Evolutionary conservation across 805 yeast genomes (phyloP).

Genomic region (Starmerella khaoyaiensis): DNA sequence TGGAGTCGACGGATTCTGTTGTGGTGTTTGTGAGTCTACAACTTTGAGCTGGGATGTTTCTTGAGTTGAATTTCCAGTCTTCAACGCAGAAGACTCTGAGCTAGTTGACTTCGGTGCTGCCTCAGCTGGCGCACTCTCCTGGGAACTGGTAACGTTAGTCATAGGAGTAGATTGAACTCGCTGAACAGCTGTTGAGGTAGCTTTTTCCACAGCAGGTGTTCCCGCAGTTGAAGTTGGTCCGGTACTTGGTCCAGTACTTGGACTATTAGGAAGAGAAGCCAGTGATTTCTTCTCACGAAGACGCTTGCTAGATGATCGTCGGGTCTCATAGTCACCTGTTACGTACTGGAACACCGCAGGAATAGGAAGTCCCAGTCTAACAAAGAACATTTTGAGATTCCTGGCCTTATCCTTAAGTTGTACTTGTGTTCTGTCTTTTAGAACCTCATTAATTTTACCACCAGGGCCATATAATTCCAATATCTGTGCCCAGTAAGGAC

Average conservation of each 20-base stretch:
- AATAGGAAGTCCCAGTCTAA: constrained; percentile 59
- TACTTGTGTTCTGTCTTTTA: constrained; percentile 79
- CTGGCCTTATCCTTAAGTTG: constrained; percentile 94
- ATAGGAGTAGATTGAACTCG: no score
- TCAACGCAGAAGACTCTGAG: no score
- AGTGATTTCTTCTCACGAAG: constrained; percentile 2
- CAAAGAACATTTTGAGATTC: constrained; percentile 80
- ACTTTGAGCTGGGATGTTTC: no score
- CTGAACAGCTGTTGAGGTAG: no score
- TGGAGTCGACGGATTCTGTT: no score
- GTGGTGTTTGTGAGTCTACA: no score
- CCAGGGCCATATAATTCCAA: constrained; percentile 89
- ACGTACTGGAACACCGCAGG: constrained; percentile 73
- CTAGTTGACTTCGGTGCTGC: no score
- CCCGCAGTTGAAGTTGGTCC: no score
- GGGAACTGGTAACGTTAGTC: no score
- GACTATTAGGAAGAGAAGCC: not conserved
- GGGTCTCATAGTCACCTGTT: constrained; percentile 53
- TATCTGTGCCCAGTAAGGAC: constrained; percentile 91
- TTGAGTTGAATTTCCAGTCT: no score
- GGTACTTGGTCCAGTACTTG: not conserved
- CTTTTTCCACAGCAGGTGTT: no score
- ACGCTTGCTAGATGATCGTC: constrained; percentile 17
- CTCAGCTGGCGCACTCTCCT: no score
- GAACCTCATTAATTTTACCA: constrained; percentile 67